These are phyloP conservation scores for Zygosaccharomyces pseudobailii DNA, from an alignment of 1,139 yeast species.

Conservation along the genomic window DNA sequence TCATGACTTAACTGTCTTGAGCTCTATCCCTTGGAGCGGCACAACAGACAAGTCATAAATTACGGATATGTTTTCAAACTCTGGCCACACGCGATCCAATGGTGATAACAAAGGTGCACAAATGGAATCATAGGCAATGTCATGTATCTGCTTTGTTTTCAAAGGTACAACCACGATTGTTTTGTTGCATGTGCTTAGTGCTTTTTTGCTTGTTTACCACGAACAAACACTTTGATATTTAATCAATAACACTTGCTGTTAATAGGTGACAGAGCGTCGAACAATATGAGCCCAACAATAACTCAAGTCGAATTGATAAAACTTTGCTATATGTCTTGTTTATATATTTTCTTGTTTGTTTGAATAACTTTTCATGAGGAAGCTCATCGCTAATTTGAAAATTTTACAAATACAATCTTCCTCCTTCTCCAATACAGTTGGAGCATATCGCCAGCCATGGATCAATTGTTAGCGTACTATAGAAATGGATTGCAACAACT, in stretches of 20 bases:
- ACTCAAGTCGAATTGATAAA: too few relatives aligned
- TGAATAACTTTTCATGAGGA: background rate
- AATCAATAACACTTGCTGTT: too few relatives aligned
- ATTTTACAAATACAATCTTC: background rate
- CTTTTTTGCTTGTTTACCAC: too few relatives aligned
- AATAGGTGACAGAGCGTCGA: too few relatives aligned
- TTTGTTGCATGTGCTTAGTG: too few relatives aligned
- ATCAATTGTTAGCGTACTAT: background rate
- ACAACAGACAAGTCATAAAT: background rate
- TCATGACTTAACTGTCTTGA: background rate
- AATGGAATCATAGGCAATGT: background rate
- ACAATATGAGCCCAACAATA: too few relatives aligned
- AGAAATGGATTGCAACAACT: background rate
- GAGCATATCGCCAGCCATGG: background rate
- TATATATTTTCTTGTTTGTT: too few relatives aligned
- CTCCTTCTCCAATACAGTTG: background rate
- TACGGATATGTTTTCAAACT: background rate
- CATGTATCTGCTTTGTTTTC: background rate
- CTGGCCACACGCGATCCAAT: background rate
- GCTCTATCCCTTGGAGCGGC: background rate
- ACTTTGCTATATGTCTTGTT: background rate
- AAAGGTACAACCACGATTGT: too few relatives aligned
- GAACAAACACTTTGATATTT: too few relatives aligned
- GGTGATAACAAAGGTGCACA: background rate
- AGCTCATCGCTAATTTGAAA: background rate